phyloP scores from a whole-genome alignment of 2,329 filamentous ascomycete species.

The Pestalotiopsis sp. region DNA sequence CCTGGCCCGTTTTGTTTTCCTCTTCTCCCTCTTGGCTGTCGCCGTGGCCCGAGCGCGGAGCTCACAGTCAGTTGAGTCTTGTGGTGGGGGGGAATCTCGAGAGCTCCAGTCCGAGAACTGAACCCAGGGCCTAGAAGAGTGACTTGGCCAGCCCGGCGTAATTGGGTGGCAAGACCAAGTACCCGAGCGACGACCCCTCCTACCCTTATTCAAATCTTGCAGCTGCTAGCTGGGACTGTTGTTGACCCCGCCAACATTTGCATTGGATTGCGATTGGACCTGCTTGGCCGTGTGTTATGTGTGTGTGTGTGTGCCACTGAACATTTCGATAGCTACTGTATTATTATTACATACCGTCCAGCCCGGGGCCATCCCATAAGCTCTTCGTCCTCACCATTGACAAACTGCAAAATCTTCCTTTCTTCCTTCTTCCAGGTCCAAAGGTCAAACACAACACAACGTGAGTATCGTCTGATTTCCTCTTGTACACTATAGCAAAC shows the following conservation, averaged over 20 bases:
- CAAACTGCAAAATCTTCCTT: background rate
- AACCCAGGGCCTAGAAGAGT: background rate
- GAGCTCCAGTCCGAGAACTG: background rate
- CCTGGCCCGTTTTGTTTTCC: background rate
- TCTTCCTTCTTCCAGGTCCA: background rate
- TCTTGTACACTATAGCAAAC: background rate
- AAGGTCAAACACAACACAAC: background rate
- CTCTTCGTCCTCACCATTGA: background rate
- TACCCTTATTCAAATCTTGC: background rate
- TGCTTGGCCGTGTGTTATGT: background rate
- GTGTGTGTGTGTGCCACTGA: background rate
- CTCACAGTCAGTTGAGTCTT: background rate
- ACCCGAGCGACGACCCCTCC: background rate
- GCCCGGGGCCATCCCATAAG: background rate
- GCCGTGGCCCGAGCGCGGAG: slow-evolving; percentile 12
- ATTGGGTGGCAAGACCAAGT: background rate
- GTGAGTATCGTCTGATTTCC: background rate
- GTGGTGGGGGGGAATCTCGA: background rate
- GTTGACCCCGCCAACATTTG: background rate
- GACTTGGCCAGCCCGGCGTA: background rate
- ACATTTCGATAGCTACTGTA: background rate
- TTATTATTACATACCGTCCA: slow-evolving; percentile 1
- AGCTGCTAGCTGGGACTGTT: background rate
- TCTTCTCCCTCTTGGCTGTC: background rate
- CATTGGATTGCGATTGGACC: background rate